Evolutionary conservation across 2,329 filamentous ascomycete genomes (phyloP), one percentile per base, ranked within the genome.

Genomic region (Trichoderma aggressivum): DNA sequence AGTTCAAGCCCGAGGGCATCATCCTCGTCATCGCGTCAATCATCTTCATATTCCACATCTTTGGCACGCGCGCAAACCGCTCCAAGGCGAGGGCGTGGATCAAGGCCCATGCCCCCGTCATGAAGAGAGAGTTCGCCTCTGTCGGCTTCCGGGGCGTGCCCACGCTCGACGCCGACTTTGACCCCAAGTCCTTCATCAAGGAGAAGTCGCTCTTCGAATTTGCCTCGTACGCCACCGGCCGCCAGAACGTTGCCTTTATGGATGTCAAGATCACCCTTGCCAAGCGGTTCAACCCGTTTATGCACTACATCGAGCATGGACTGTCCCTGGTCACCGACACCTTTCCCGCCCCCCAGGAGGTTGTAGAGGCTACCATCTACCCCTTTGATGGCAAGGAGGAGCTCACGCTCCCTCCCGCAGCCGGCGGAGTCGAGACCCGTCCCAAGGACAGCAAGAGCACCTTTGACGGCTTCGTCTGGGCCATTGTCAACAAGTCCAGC

Each of bases 381-480:
- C 89, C 93, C 53, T 98, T 98, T 78, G 96, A 99, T 79, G 96
- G 96, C 77, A 93, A 92, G 81, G 96, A 99, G 86, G 87, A 88
- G 75, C 86, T 92, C 72, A 89, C 94, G 32, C 90, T 97, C 1
- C 93, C 92, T 8, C 83, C 86, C 21, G 76, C 87, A 4, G 89
- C 89, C 7, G 89, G 88, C 53, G 85, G 88, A 55, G 84, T 84
- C 60, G 88, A 90, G 75, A 34, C 72, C 16, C 81, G 87, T 67
- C 82, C 83, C 78, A 82, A 87, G 85, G 83, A 88, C 78, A 76
- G 84, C 82, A 91, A 89, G 87, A 90, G 90, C 84, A 82, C 84
- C 71, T 98, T 91, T 78, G 96, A 98, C 80, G 91, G 91, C 58
- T 99, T 98, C 78, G 95, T 99, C 74, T 98, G 92, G 88, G 95